Conservation (phyloP, 495 filamentous ascomycete species). For the Staphylotrichum longicolle region DNA sequence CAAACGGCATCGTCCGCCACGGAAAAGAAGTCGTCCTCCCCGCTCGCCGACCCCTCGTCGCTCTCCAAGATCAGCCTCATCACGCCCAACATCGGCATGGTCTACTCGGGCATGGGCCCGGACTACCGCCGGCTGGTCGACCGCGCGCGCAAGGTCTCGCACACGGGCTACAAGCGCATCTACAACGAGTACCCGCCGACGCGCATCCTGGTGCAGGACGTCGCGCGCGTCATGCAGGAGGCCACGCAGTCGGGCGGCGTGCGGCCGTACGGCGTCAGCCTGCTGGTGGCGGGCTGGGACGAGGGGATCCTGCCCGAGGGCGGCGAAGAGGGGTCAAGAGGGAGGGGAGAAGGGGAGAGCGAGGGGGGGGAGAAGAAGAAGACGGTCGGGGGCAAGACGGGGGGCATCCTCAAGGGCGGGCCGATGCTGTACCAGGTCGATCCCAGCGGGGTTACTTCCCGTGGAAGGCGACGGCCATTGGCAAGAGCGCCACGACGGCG, state of each 20-base stretch:
- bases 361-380: constrained; percentile 58
- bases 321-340: constrained; percentile 48
- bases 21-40: constrained; percentile 98
- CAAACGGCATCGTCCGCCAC: constrained; percentile 97
- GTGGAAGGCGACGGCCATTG: constrained; percentile 99
- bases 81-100: constrained; percentile 99
- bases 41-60: constrained; percentile 88
- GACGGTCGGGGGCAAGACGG: constrained; percentile 78
- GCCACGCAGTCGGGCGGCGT: constrained; percentile 97
- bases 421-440: constrained; percentile 98
- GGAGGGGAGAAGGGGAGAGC: constrained; percentile 41
- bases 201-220: constrained; percentile 96
- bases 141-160: constrained; percentile 96
- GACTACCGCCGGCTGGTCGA: constrained; percentile 98
- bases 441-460: constrained; percentile 94
- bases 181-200: constrained; percentile 99
- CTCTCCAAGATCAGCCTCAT: constrained; percentile 97
- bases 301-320: constrained; percentile 86
- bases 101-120: constrained; percentile 98
- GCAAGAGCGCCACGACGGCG: constrained; percentile 95
- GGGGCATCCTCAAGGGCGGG: constrained; percentile 91
- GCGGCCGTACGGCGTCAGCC: constrained; percentile 92
- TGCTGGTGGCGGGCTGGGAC: constrained; percentile 97
- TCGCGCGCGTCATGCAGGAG: constrained; percentile 97
- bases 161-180: constrained; percentile 98